Conservation (phyloP, 2,329 filamentous ascomycete genomes). For the Penicillium sumatraense region DNA sequence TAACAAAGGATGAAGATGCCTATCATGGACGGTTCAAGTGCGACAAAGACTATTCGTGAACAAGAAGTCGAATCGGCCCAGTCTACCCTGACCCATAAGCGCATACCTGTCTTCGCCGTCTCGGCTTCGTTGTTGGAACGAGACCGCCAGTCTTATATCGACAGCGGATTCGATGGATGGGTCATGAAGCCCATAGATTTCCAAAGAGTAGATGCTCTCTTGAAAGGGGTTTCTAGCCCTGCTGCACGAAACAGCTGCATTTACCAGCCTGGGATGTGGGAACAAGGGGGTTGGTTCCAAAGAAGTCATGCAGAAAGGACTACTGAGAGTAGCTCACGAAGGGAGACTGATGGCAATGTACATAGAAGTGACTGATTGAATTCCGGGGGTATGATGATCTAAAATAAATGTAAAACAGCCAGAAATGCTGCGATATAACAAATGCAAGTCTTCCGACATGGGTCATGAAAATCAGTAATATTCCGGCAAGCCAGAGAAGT, state of each 20-base stretch:
- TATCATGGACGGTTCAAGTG: conserved; percentile 81
- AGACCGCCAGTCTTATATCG: conserved; percentile 69
- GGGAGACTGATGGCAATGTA: conserved; percentile 14
- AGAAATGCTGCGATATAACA: neutral
- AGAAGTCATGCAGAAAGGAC: conserved; percentile 5
- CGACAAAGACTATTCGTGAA: conserved; percentile 80
- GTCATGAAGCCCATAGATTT: conserved; percentile 89
- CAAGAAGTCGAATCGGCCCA: conserved; percentile 58
- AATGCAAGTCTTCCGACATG: neutral
- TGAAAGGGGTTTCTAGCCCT: conserved; percentile 70
- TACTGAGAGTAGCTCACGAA: neutral
- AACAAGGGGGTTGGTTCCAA: conserved; percentile 82
- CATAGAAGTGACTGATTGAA: neutral
- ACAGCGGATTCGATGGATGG: conserved; percentile 88
- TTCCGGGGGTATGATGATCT: conserved; percentile 13
- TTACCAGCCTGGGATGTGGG: conserved; percentile 76
- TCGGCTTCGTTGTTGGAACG: conserved; percentile 79
- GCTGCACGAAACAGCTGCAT: conserved; percentile 64
- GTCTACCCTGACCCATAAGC: conserved; percentile 22
- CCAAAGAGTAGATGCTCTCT: conserved; percentile 68
- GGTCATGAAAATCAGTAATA: conserved; percentile 39
- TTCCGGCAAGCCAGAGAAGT: conserved; percentile 50
- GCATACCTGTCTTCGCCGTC: conserved; percentile 82
- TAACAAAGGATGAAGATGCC: conserved; percentile 69
- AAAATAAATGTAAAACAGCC: neutral